Evolutionary conservation across 257 asterid genomes (phyloP), one percentile per base, ranked within the genome.

Genomic region (Lithospermum erythrorhizon): DNA sequence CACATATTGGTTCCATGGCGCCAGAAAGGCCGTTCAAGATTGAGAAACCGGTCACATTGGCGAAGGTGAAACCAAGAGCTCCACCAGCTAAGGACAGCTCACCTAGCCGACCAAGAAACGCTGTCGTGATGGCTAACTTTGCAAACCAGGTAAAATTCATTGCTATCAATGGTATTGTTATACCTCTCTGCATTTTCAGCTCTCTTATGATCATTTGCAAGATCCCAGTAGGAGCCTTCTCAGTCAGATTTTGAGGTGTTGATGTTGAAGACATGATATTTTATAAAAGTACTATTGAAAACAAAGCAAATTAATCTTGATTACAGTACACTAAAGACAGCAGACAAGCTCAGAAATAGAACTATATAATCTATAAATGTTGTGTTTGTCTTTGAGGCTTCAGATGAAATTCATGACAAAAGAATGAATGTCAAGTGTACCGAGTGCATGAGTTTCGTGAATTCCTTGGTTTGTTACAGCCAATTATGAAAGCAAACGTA

Each of bases 1-100:
- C 96, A 66, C 95, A 86, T 18, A 91, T 81, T 9, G 95, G 98
- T 63, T 84, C 96, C 94, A 91, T 82, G 27, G 94, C 95, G 21
- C 66, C 82, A 61, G 79, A 74, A 9, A 91, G 85, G 0, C 95
- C 96, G 61, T 69, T 91, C 66, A 91, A 59, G 51, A 86, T 73
- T 6, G 98, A 82, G 41, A 81, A 89, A 0, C 95, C 97, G 0
- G 94, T 88, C 27, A 88, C 95, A 60, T 86, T 88, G 0, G 88
- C 86, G 15, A 88, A 78, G 62, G 95, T 86, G 83, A 86, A 71
- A 1, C 86, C 97, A 6, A 91, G 88, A 1, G 82, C 61, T 48
- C 84, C 90, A 0, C 95, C 97, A 10, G 97, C 89, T 45, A 86
- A 68, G 0, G 90, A 69, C 17, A 86, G 85, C 63, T 76, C 82